Evolutionary conservation across 208 protist genomes (phyloP).

Genomic region (Acanthamoeba quina): DNA sequence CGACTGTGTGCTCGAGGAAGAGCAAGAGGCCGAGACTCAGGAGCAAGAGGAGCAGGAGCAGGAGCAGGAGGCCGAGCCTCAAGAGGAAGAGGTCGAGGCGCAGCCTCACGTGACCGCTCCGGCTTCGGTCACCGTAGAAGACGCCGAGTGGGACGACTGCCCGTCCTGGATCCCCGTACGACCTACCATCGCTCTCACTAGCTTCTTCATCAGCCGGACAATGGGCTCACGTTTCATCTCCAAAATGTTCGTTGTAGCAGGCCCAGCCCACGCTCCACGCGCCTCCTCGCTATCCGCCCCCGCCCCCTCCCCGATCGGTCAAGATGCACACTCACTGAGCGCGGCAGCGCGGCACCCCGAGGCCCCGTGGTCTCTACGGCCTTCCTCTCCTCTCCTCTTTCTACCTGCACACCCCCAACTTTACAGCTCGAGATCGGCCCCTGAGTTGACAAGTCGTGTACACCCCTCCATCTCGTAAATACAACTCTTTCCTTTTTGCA

Average conservation of each 20-base stretch:
- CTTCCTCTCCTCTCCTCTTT: neutral
- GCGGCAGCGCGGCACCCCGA: neutral
- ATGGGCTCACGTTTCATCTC: neutral
- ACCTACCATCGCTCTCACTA: neutral
- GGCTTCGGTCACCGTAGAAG: neutral
- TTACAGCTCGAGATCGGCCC: neutral
- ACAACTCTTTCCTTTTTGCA: neutral
- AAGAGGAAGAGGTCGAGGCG: neutral
- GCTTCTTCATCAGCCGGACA: neutral
- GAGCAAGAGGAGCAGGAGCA: constrained; percentile 6
- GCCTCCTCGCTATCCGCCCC: neutral
- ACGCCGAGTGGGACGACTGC: constrained; percentile 8
- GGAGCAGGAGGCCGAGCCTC: neutral
- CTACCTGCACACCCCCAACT: neutral
- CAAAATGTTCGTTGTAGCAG: neutral
- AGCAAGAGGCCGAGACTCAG: neutral
- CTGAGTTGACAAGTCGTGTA: neutral
- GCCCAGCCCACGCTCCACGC: neutral
- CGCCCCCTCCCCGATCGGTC: neutral
- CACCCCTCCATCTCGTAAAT: neutral
- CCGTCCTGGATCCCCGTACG: constrained; percentile 43
- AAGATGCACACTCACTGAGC: neutral
- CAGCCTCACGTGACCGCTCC: neutral
- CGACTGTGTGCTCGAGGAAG: neutral
- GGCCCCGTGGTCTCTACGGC: neutral